These are phyloP conservation scores for Paracamarosporium sp. DNA, from an alignment of 2,329 filamentous ascomycete species.

Conservation along the genomic window DNA sequence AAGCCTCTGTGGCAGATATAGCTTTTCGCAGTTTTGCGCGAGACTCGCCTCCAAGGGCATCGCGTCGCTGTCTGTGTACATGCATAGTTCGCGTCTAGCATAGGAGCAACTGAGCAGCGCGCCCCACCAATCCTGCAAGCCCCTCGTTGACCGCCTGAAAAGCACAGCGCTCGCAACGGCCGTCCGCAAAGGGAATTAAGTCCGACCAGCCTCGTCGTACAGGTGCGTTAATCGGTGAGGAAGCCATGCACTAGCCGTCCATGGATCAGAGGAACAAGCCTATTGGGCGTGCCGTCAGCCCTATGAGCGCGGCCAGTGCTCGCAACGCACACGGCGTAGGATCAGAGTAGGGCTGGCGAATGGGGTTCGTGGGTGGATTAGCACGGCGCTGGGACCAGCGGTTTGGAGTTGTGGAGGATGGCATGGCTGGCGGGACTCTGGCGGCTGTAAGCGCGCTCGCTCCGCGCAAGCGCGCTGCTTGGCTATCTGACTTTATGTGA, in stretches of 20 bases:
- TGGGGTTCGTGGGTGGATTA: neutral
- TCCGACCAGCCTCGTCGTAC: no score
- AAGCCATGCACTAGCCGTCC: no score
- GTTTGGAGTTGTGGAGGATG: neutral
- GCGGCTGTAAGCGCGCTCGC: neutral
- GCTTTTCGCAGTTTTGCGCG: no score
- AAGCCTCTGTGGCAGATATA: no score
- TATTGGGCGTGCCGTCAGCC: conserved; percentile 4
- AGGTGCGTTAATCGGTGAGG: no score
- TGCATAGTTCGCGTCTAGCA: no score
- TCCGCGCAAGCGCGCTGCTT: neutral
- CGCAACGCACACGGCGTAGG: no score
- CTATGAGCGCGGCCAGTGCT: neutral
- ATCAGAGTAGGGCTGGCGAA: no score
- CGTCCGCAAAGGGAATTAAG: no score
- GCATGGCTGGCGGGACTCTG: neutral
- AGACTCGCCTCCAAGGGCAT: no score
- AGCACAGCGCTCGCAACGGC: neutral
- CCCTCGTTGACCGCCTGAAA: neutral
- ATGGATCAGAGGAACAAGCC: neutral
- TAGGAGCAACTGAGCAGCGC: neutral
- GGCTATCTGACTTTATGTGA: no score
- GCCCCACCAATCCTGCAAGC: neutral
- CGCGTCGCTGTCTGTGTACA: neutral
- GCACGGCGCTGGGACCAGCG: neutral